Evolutionary conservation across 495 filamentous ascomycete genomes (phyloP).

Genomic region (Chaetomium fimeti): DNA sequence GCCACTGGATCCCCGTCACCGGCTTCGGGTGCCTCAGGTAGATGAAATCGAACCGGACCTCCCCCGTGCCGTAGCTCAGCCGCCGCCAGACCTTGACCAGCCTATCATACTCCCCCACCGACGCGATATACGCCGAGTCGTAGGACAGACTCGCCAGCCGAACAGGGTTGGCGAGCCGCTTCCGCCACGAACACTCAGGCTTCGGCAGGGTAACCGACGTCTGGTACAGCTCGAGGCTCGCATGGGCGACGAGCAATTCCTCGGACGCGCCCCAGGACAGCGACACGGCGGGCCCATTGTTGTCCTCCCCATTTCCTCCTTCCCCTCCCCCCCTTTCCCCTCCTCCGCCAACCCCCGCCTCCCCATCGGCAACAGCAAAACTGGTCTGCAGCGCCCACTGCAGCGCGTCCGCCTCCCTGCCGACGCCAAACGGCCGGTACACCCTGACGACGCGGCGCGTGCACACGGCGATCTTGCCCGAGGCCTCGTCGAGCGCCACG

Average conservation of each 20-base stretch:
- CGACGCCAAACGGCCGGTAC: constrained; percentile 69
- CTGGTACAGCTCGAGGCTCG: constrained; percentile 68
- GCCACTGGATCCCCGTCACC: constrained; percentile 84
- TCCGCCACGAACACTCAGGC: constrained; percentile 66
- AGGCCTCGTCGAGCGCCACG: constrained; percentile 71
- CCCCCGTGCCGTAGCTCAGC: constrained; percentile 76
- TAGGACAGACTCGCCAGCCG: constrained; percentile 80
- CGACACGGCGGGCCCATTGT: constrained; percentile 48
- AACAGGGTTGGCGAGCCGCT: constrained; percentile 65
- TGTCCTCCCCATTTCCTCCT: background rate
- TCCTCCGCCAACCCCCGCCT: constrained; percentile 10
- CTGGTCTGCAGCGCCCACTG: constrained; percentile 53
- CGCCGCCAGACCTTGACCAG: constrained; percentile 92
- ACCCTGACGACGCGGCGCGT: constrained; percentile 64
- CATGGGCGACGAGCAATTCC: constrained; percentile 77
- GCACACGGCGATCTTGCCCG: constrained; percentile 82
- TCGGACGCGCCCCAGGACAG: constrained; percentile 84
- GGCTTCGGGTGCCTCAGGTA: constrained; percentile 82
- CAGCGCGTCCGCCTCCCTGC: constrained; percentile 58
- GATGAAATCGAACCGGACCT: constrained; percentile 83
- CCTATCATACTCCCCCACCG: constrained; percentile 73
- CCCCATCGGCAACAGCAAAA: constrained; percentile 37
- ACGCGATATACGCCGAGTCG: constrained; percentile 81
- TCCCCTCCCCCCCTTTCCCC: background rate
- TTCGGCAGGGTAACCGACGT: constrained; percentile 43